Evolutionary conservation across 2,329 filamentous ascomycete genomes (phyloP).

Genomic region (Fusarium sp.): DNA sequence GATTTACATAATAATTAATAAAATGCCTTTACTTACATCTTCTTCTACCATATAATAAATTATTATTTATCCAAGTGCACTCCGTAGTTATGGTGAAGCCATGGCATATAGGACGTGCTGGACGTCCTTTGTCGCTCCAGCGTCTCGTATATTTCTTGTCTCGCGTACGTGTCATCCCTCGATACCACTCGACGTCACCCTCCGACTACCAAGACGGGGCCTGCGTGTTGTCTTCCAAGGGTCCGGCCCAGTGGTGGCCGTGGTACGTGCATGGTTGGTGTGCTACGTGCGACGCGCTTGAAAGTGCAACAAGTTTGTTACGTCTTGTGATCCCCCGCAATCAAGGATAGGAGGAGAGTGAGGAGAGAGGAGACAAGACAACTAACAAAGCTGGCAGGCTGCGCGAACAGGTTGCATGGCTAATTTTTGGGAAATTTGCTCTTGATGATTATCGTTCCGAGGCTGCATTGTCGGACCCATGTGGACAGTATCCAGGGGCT

Average conservation of each 20-base stretch:
- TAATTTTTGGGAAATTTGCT: not conserved
- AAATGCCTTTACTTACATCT: not conserved
- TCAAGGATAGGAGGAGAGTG: not conserved
- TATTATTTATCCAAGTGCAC: not conserved
- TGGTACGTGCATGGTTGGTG: slow-evolving; percentile 14
- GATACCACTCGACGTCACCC: slow-evolving; percentile 19
- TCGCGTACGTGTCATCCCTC: slow-evolving; percentile 15
- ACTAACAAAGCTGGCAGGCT: not conserved
- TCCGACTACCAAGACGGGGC: not conserved
- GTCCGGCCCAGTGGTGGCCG: not conserved
- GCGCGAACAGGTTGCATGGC: not conserved
- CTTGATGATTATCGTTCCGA: not conserved
- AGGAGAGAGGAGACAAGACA: not conserved
- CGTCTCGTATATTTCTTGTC: not conserved
- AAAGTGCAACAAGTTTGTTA: slow-evolving; percentile 3
- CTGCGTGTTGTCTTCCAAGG: slow-evolving; percentile 12
- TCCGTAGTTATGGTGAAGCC: not conserved
- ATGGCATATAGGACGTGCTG: not conserved
- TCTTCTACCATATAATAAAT: not conserved
- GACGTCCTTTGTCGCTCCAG: not conserved
- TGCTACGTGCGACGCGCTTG: slow-evolving; percentile 1
- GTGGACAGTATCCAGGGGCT: not conserved
- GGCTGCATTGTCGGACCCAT: not conserved
- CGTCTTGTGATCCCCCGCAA: not conserved
- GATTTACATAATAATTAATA: not conserved